A percentile compares a stretch with the other conserved stretches of the same genome.
Evolutionary conservation across 106 monocot genomes (phyloP).

Genomic region (Acorus calamus): DNA sequence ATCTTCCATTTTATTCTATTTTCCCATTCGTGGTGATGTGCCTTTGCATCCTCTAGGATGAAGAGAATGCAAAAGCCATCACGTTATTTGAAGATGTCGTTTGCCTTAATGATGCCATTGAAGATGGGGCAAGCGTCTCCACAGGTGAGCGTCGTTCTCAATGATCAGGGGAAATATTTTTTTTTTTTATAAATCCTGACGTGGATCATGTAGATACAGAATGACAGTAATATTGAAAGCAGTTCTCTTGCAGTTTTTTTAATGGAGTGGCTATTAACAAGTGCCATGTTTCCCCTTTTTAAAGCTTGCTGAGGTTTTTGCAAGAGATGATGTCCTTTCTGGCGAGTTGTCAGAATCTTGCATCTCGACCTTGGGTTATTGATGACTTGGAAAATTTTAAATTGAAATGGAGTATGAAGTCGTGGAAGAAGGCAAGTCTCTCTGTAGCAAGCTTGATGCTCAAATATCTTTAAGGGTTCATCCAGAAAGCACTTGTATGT

Average conservation of each 20-base stretch:
- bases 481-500: too few species aligned
- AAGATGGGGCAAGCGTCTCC: constrained; percentile 87
- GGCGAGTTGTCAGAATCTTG: constrained; percentile 89
- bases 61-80: constrained; percentile 96
- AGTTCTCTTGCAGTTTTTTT: too few species aligned
- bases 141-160: constrained; percentile 32
- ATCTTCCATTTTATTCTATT: neutral
- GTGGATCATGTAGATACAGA: too few species aligned
- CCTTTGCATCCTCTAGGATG: constrained; percentile 42
- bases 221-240: too few species aligned
- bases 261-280: too few species aligned
- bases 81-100: constrained; percentile 68
- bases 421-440: constrained; percentile 71
- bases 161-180: neutral
- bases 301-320: constrained; percentile 97
- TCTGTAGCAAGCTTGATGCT: neutral
- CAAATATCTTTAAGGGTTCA: too few species aligned
- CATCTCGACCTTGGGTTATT: constrained; percentile 94
- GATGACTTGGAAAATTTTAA: constrained; percentile 89
- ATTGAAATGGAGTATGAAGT: constrained; percentile 63
- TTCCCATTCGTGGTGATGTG: neutral
- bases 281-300: neutral
- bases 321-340: constrained; percentile 96
- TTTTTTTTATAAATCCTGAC: neutral
- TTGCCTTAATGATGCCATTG: constrained; percentile 65